Conservation (phyloP, 2,329 filamentous ascomycete species). For the Septoria petroselini region DNA sequence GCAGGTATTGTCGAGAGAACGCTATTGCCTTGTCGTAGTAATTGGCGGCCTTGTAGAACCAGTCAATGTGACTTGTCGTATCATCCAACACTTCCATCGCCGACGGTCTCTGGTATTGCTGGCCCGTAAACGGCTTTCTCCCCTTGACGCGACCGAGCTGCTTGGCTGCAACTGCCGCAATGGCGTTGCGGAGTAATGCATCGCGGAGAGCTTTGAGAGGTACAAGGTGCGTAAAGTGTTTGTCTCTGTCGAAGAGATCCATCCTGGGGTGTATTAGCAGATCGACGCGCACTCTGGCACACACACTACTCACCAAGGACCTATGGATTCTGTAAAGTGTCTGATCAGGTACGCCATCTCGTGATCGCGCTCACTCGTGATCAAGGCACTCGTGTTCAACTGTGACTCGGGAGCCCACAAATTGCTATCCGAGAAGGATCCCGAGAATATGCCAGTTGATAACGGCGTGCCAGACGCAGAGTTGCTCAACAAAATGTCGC, state of each 20-base stretch:
- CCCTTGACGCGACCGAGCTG: conserved; percentile 56
- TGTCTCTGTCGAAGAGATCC: conserved; percentile 55
- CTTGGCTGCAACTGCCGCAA: conserved; percentile 61
- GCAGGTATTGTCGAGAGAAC: conserved; percentile 50
- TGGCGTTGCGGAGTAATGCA: conserved; percentile 52
- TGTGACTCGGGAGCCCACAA: conserved; percentile 35
- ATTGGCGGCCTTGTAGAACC: conserved; percentile 59
- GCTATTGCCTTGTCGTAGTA: conserved; percentile 54
- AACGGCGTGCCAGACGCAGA: conserved; percentile 26
- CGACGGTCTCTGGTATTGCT: conserved; percentile 48
- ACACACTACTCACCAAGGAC: conserved; percentile 48
- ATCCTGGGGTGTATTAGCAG: conserved; percentile 36
- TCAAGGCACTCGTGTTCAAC: conserved; percentile 34
- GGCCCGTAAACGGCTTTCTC: conserved; percentile 50
- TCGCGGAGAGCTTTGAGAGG: conserved; percentile 55
- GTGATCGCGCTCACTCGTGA: conserved; percentile 46
- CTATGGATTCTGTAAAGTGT: conserved; percentile 59
- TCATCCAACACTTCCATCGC: conserved; percentile 54
- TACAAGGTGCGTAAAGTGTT: conserved; percentile 60
- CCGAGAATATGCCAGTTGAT: conserved; percentile 24
- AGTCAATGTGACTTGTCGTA: conserved; percentile 47
- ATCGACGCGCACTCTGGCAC: background rate
- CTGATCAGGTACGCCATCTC: conserved; percentile 59
- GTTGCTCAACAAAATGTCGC: conserved; percentile 24
- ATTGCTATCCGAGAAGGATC: conserved; percentile 28